These are phyloP conservation scores for Penicillium sp. DNA, from an alignment of 2,329 filamentous ascomycete species.

Conservation along the genomic window DNA sequence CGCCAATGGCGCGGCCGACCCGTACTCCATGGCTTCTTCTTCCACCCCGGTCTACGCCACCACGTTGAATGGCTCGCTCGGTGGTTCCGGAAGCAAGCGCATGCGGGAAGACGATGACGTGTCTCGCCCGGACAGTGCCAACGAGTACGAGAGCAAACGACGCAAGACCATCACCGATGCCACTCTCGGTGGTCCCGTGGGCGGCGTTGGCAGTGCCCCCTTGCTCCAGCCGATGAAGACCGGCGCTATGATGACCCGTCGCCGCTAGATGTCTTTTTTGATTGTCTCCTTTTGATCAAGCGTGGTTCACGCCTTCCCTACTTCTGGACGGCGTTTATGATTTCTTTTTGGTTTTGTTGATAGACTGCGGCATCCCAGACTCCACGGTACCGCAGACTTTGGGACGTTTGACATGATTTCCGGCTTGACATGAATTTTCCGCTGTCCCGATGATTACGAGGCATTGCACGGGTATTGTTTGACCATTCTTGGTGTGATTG, in stretches of 20 bases:
- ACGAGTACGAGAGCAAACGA: slow-evolving; percentile 64
- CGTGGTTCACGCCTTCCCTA: slow-evolving; percentile 1
- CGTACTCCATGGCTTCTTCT: slow-evolving; percentile 63
- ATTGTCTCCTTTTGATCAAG: not conserved
- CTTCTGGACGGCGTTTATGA: slow-evolving; percentile 15
- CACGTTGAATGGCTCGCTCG: slow-evolving; percentile 60
- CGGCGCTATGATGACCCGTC: slow-evolving; percentile 38
- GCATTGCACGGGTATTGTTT: too few relatives aligned
- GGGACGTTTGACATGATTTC: slow-evolving; percentile 8
- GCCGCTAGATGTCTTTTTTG: slow-evolving; percentile 26
- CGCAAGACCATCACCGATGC: slow-evolving; percentile 69
- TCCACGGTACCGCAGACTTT: slow-evolving; percentile 10
- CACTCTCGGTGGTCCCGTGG: slow-evolving; percentile 43
- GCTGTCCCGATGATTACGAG: too few relatives aligned
- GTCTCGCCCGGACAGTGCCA: slow-evolving; percentile 57
- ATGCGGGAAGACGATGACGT: slow-evolving; percentile 59
- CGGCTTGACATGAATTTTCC: too few relatives aligned
- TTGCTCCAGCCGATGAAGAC: slow-evolving; percentile 43
- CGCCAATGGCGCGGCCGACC: slow-evolving; percentile 62
- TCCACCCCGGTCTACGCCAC: slow-evolving; percentile 50
- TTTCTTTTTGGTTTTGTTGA: slow-evolving; percentile 14
- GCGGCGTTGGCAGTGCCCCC: slow-evolving; percentile 37
- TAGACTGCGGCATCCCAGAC: slow-evolving; percentile 15
- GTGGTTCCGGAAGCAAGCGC: slow-evolving; percentile 50
- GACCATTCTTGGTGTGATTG: too few relatives aligned